These are phyloP conservation scores for Neoboletus subvelutipes DNA, from an alignment of 768 basidiomycete genomes.

Conservation along the genomic window DNA sequence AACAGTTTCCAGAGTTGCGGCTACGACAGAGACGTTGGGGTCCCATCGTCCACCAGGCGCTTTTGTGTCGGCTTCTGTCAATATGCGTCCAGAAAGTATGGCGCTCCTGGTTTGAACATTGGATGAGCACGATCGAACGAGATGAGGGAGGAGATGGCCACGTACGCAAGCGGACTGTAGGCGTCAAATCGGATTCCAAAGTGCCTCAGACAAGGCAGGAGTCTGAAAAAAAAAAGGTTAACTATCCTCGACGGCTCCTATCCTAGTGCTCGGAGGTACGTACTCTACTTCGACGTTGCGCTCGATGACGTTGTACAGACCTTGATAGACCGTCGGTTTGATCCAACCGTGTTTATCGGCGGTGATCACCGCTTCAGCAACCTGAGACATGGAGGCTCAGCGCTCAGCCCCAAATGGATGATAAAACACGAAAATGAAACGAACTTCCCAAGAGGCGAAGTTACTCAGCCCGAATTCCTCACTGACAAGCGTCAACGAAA, in stretches of 20 bases:
- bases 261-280: background rate
- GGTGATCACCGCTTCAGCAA: constrained; percentile 44
- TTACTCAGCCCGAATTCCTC: constrained; percentile 17
- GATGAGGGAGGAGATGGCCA: background rate
- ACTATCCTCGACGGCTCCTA: no score
- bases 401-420: background rate
- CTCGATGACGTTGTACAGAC: constrained; percentile 47
- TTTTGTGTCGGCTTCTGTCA: constrained; percentile 7
- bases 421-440: background rate
- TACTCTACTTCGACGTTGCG: constrained; percentile 23
- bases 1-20: background rate
- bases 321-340: constrained; percentile 50
- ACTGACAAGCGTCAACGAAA: background rate
- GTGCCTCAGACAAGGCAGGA: constrained; percentile 44
- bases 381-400: constrained; percentile 16
- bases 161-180: constrained; percentile 23
- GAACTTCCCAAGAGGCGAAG: constrained; percentile 34
- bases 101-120: constrained; percentile 8
- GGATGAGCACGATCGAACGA: background rate
- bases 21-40: constrained; percentile 2
- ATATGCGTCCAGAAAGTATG: constrained; percentile 10
- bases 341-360: constrained; percentile 47
- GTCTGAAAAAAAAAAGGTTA: constrained; percentile 5
- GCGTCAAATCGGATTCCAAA: constrained; percentile 42
- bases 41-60: constrained; percentile 12